phyloP scores from a whole-genome alignment of 139 green algal species.

The Chlamydomonas eustigma region DNA sequence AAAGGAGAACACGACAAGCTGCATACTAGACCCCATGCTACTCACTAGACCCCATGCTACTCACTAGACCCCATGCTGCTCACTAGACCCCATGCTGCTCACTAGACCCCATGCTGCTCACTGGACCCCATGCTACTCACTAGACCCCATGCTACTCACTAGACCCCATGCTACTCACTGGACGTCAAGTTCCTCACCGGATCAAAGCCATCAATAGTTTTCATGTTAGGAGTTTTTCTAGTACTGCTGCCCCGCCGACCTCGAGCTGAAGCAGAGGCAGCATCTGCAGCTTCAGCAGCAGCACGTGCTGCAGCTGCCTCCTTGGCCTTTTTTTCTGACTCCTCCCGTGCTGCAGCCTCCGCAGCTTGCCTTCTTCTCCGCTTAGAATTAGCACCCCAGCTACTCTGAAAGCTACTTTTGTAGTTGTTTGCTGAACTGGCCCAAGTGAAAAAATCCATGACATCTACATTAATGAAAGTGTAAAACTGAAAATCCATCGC shows the following conservation, averaged over 20 bases:
- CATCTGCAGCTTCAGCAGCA: too few species aligned
- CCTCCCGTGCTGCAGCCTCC: too few species aligned
- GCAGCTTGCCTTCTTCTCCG: neutral
- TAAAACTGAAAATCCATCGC: too few species aligned
- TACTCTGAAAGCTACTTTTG: slow-evolving; percentile 2
- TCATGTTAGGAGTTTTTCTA: neutral
- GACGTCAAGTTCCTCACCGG: neutral
- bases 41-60: neutral
- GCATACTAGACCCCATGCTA: neutral
- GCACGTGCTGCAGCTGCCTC: neutral
- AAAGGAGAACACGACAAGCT: neutral
- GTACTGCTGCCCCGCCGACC: too few species aligned
- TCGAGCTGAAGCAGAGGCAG: neutral
- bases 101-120: neutral
- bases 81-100: neutral
- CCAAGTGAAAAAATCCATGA: neutral
- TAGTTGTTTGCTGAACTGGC: neutral
- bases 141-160: neutral
- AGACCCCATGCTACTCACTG: neutral
- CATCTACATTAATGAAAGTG: too few species aligned
- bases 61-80: neutral
- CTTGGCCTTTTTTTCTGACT: neutral
- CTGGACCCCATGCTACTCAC: neutral
- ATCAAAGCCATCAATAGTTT: neutral
- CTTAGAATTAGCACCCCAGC: neutral